Base-by-base conservation (phyloP, 441 rosid species). In the Mallotus repandus region DNA sequence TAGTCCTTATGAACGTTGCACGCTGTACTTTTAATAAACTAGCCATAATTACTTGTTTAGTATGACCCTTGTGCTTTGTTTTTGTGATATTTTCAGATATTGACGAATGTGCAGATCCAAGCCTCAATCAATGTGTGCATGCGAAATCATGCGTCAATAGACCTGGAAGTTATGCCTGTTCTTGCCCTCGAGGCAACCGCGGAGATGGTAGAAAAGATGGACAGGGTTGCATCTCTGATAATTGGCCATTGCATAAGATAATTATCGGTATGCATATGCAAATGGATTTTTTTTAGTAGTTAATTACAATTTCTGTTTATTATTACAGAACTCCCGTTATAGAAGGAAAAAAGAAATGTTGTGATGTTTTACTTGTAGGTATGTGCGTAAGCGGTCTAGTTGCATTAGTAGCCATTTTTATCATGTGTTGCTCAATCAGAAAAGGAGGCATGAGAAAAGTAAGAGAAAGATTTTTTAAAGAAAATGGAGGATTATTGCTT, bases 401-500 rank as follows among this genome's bases (percentile, higher is more conserved):
- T 57, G 21, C 0, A 1, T 71, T 50, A 21, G 59, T 38, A 25
- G 38, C 7, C 29, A 9, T 56, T 21, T 63, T 67, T 1, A 77
- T 63, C 67, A 0, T 70, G 4, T 76, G 73, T 61, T 66, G 52
- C 59, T 68, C 54, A 56, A n/a, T 74, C 38, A 22, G 56, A 76
- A 78, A 56, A 73, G 76, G 70, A 63, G 74, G 54, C 43, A 57
- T 69, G 58, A 77, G 63, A 60, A 73, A 56, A 13, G 14, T 75
- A 4, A 84, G 70, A 66, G 77, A 82, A 63, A 72, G 77, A 15
- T 65, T 63, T 82, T 41, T 25, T 16, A 19, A 46, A n/a, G 76
- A 84, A 71, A 86, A 84, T 52, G 89, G 85, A 7, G 89, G 84
- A 2, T 29, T 76, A 8, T 45, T 81, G 67, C 60, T 83, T 29